Conservation (phyloP, 164 flowering plant genomes). For the Chimonanthus praecox region DNA sequence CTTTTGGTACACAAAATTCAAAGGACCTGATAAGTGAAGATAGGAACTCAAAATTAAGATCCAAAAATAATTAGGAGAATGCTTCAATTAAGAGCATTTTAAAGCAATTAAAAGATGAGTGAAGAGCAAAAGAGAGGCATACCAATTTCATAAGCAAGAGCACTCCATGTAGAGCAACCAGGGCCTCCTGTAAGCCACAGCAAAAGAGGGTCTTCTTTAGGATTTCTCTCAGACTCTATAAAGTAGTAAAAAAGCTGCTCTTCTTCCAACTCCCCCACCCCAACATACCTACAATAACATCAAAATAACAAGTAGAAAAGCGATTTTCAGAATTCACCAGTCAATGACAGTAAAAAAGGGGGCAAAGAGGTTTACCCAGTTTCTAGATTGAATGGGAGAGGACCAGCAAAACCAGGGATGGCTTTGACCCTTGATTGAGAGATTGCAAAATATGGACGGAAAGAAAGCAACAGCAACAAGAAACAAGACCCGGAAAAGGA, state of each 20-base stretch:
- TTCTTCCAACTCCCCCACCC: slow-evolving; percentile 1
- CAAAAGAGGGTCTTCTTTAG: slow-evolving; percentile 30
- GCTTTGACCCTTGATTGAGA: slow-evolving; percentile 2
- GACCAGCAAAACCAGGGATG: slow-evolving; percentile 13
- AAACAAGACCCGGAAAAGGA: too few species aligned
- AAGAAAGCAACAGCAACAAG: too few species aligned
- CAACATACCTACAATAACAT: not conserved
- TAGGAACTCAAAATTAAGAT: too few species aligned
- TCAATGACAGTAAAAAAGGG: not conserved
- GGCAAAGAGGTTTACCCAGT: not conserved
- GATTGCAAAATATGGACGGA: not conserved
- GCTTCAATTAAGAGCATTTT: not conserved
- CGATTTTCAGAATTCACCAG: too few species aligned
- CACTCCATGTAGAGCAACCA: slow-evolving; percentile 29
- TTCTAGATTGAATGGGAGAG: slow-evolving; percentile 8
- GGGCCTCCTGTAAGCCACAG: slow-evolving; percentile 39
- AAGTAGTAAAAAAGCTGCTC: slow-evolving; percentile 31
- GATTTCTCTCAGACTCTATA: slow-evolving; percentile 27
- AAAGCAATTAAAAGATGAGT: not conserved
- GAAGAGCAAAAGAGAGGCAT: not conserved
- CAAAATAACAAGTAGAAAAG: too few species aligned
- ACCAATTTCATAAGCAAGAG: slow-evolving; percentile 15
- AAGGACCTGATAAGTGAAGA: slow-evolving; percentile 22
- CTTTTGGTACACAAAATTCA: slow-evolving; percentile 16
- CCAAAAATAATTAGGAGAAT: too few species aligned